phyloP scores from a whole-genome alignment of 768 basidiomycete species.

The Mycena alexandri region DNA sequence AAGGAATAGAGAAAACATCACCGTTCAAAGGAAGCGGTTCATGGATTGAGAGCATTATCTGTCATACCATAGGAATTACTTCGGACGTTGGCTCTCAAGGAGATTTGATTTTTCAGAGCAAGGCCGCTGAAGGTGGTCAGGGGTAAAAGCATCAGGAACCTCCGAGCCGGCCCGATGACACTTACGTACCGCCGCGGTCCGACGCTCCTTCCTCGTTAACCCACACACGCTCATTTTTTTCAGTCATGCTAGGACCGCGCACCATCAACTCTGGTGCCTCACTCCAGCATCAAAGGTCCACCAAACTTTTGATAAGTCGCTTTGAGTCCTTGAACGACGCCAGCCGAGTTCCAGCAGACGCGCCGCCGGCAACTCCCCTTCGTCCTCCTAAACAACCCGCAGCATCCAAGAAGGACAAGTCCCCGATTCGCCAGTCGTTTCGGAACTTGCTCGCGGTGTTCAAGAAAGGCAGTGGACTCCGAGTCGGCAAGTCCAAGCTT shows the following conservation, averaged over 20 bases:
- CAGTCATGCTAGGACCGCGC: conserved; percentile 28
- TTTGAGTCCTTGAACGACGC: conserved; percentile 61
- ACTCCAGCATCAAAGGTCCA: conserved; percentile 52
- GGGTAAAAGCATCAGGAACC: no score
- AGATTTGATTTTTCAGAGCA: no score
- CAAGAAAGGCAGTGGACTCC: conserved; percentile 39
- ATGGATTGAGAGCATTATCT: not conserved
- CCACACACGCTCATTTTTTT: conserved; percentile 7
- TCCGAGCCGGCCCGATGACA: no score
- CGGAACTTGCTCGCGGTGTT: conserved; percentile 69
- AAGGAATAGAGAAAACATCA: conserved; percentile 1
- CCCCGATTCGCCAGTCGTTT: conserved; percentile 73
- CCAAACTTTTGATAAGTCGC: conserved; percentile 66
- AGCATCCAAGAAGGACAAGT: conserved; percentile 54
- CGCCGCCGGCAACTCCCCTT: conserved; percentile 36
- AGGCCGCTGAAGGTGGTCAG: no score
- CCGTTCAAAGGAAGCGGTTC: not conserved
- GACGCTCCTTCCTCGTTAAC: not conserved
- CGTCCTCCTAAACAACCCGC: conserved; percentile 32
- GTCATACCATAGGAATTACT: conserved; percentile 5
- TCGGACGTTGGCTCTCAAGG: conserved; percentile 9
- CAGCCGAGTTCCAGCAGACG: conserved; percentile 15
- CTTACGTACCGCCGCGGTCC: not conserved
- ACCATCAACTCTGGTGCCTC: conserved; percentile 4
- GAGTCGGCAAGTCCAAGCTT: conserved; percentile 36